These are phyloP conservation scores for Annulohypoxylon bovei DNA, from an alignment of 495 filamentous ascomycete species.

Conservation along the genomic window DNA sequence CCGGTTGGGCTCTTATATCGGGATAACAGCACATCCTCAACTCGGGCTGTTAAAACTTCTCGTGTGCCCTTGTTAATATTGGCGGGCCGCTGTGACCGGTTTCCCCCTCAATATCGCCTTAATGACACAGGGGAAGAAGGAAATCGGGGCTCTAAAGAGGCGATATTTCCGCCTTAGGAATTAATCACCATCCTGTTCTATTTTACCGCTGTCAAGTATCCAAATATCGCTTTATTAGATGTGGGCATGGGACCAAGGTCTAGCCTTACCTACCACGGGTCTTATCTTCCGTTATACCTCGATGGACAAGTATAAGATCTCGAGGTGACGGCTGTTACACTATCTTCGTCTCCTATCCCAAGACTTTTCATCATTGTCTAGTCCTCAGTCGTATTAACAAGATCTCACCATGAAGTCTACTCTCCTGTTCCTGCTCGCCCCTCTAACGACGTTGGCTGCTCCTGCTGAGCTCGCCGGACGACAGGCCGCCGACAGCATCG, in stretches of 20 bases:
- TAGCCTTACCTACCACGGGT: slow-evolving; percentile 29
- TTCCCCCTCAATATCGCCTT: slow-evolving; percentile 29
- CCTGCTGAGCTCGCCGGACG: slow-evolving; percentile 48
- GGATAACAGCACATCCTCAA: neutral
- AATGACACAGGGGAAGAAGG: slow-evolving; percentile 14
- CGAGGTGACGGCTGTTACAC: slow-evolving; percentile 3
- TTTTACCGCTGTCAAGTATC: slow-evolving; percentile 37
- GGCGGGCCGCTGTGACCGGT: slow-evolving; percentile 32
- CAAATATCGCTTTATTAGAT: slow-evolving; percentile 19
- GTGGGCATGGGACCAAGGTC: slow-evolving; percentile 27
- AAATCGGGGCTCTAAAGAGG: slow-evolving; percentile 15
- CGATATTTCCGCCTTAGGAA: slow-evolving; percentile 36
- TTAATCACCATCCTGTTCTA: slow-evolving; percentile 30
- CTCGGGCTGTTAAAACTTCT: neutral
- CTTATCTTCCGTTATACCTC: slow-evolving; percentile 27
- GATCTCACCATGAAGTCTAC: slow-evolving; percentile 52
- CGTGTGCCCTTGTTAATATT: slow-evolving; percentile 27
- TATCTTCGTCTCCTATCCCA: slow-evolving; percentile 9
- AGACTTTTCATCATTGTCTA: neutral
- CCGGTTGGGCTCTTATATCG: slow-evolving; percentile 19
- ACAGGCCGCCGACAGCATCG: slow-evolving; percentile 59
- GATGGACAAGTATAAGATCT: slow-evolving; percentile 32
- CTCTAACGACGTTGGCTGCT: slow-evolving; percentile 47
- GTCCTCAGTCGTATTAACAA: slow-evolving; percentile 15
- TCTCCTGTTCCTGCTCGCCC: slow-evolving; percentile 50